Percentiles rank a stretch among this genome's conserved stretches.
These are phyloP conservation scores for Prototheca wickerhamii DNA, from an alignment of 163 green algal genomes.

Conservation along the genomic window DNA sequence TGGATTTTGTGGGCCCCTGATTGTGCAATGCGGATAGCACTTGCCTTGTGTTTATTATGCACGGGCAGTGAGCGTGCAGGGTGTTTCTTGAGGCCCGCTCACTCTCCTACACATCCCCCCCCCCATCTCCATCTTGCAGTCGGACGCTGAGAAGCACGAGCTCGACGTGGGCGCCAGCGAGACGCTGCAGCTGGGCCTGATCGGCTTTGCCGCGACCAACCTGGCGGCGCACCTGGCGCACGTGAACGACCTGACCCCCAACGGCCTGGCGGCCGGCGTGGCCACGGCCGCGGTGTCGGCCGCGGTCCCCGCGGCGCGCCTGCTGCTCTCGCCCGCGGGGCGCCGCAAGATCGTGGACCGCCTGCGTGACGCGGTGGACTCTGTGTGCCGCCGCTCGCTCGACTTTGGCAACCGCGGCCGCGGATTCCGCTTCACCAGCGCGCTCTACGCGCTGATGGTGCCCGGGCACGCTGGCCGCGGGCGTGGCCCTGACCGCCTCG, in stretches of 20 bases:
- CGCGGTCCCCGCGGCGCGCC: constrained; percentile 13
- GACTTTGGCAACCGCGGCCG: constrained; percentile 4
- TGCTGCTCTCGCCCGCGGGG: constrained; percentile 8
- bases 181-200: constrained; percentile 21
- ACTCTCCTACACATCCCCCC: not conserved
- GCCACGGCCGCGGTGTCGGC: constrained; percentile 20
- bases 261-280: constrained; percentile 3
- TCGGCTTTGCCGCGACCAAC: constrained; percentile 9
- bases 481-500: constrained; percentile 20
- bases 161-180: constrained; percentile 11
- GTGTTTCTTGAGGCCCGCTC: not conserved
- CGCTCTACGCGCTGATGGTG: constrained; percentile 27
- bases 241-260: constrained; percentile 17
- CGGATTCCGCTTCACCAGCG: constrained; percentile 18
- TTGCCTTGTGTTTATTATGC: no score
- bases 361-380: constrained; percentile 2
- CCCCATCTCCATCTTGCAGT: not conserved
- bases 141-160: constrained; percentile 3
- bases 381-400: constrained; percentile 9
- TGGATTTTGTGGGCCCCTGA: no score
- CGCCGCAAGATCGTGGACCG: constrained; percentile 13
- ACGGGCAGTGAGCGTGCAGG: no score
- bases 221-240: constrained; percentile 16
- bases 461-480: constrained; percentile 24
- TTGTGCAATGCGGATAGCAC: no score